Base-by-base conservation (phyloP, 129 eudicot species). In the Scalesia atractyloides region DNA sequence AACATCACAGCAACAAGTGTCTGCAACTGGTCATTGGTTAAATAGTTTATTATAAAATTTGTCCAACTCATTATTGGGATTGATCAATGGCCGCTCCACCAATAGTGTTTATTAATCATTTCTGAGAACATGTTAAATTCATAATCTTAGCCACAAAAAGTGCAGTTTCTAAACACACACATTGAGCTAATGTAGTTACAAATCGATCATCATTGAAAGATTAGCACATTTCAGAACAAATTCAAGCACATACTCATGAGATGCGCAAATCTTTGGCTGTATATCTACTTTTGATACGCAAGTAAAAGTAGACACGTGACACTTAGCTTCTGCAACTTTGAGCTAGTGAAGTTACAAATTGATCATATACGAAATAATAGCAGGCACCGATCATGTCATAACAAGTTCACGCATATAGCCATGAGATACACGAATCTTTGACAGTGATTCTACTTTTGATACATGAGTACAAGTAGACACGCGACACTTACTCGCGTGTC, bases 111-210 rank as follows among this genome's bases (percentile, higher is more conserved):
- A 59, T 37, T 15, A 18, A 72, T 72, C 48, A 41, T 5, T 22
- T 54, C 12, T 9, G 48, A 18, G 26, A 9, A 53, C 20, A 53
- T 17, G 13, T 53, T 36, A 7, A 63, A 9, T 41, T 70, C 18
- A 70, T 34, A 37, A 37, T 30, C 41, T 34, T 68, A 16, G 73
- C 30, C 62, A 68, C 47, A 48, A 50, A 50, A 68, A 68, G 16
- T 46, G 41, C 59, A 47, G 22, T 49, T 50, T 52, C 72, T 64
- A 74, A 64, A 39, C 64, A 74, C 41, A 52, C 34, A 51, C 17
- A 66, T 14, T 74, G 54, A 65, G 66, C 53, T 52, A 19, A n/a
- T 64, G 57, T 41, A 74, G 53, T 14, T 74, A 36, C 53, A 52
- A 34, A 37, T 19, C 4, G 37, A 72, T 41, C 46, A 41, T 41